Conservation (phyloP, 2,329 filamentous ascomycete species). For the Aureobasidium melanogenum region DNA sequence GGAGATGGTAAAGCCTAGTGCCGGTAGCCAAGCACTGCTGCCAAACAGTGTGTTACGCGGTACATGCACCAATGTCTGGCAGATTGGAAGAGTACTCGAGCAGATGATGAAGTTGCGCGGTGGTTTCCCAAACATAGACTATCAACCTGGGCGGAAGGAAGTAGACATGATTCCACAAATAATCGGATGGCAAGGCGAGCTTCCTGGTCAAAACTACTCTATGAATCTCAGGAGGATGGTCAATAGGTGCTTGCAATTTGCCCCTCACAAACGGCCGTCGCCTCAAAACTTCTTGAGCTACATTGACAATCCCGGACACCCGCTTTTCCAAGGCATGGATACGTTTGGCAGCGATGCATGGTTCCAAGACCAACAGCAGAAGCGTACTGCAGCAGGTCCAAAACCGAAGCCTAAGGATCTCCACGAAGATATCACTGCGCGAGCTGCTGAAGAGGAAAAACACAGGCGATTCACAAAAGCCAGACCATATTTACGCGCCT, state of each 20-base stretch:
- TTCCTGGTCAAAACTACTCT: not conserved
- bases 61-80: not conserved
- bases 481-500: not conserved
- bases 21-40: not conserved
- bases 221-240: not conserved
- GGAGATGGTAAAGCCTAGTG: not conserved
- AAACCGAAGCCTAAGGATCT: not conserved
- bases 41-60: not conserved
- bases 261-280: not conserved
- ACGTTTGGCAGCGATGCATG: not conserved
- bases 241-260: not conserved
- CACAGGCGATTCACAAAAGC: not conserved
- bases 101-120: not conserved
- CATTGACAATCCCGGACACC: not conserved
- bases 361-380: not conserved
- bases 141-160: not conserved
- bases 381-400: not conserved
- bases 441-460: not conserved
- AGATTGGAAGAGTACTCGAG: not conserved
- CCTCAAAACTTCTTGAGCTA: not conserved
- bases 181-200: not conserved
- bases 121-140: not conserved
- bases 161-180: not conserved
- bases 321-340: not conserved
- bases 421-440: not conserved